These are phyloP conservation scores for Theobroma cacao DNA, from an alignment of 345 rosid genomes.

Conservation along the genomic window DNA sequence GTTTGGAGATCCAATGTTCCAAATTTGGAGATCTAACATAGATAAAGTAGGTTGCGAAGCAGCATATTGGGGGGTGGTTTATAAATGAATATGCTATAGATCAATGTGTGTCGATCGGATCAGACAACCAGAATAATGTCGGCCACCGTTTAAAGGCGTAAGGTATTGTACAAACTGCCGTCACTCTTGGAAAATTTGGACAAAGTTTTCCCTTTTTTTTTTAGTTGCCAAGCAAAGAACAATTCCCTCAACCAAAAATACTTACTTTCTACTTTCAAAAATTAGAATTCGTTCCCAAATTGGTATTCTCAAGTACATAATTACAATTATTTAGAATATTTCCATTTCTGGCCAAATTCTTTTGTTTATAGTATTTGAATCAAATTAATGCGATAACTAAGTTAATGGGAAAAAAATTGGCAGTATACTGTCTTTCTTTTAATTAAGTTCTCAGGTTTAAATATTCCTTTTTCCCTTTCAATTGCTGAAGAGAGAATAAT, in stretches of 20 bases:
- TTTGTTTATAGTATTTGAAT: neutral
- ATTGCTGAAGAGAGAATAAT: neutral
- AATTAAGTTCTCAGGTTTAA: no score
- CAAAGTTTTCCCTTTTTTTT: neutral
- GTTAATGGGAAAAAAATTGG: neutral
- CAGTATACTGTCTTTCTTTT: no score
- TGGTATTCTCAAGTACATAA: neutral
- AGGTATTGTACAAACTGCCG: neutral
- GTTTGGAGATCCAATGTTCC: neutral
- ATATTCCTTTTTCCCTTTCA: no score
- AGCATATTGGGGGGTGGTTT: neutral
- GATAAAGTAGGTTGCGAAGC: neutral
- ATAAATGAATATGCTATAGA: constrained; percentile 7
- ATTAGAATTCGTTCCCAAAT: neutral
- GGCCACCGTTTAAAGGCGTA: constrained; percentile 22
- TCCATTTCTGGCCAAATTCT: neutral
- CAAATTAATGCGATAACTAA: neutral
- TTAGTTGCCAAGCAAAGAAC: constrained; percentile 6
- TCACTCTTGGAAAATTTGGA: constrained; percentile 1
- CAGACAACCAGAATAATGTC: constrained; percentile 27
- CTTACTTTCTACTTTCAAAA: neutral
- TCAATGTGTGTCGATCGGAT: neutral
- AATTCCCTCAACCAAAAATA: neutral
- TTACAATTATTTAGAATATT: constrained; percentile 5
- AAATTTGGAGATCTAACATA: neutral